phyloP scores from a whole-genome alignment of 352 stramenopile species.

The Thalassiosira exigua region DNA sequence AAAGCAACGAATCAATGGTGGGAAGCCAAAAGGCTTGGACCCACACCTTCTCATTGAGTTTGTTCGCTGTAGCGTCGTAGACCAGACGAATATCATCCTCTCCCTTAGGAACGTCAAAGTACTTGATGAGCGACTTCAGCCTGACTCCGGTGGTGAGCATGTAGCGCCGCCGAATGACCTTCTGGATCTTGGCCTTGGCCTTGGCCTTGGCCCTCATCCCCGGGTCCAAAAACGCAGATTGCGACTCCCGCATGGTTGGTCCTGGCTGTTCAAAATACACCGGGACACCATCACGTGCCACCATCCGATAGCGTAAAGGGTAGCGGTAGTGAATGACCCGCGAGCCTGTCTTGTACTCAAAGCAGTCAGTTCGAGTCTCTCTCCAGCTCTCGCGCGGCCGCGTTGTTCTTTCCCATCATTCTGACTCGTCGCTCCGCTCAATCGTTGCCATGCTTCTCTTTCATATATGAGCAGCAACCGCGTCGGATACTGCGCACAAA shows the following conservation, averaged over 20 bases:
- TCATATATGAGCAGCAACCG: too few species aligned
- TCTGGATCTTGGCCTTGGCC: neutral
- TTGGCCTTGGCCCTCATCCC: too few species aligned
- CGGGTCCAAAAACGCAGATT: too few species aligned
- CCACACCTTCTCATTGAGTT: conserved; percentile 62
- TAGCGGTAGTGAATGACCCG: conserved; percentile 39
- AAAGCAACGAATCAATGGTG: conserved; percentile 51
- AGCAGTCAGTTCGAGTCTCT: conserved; percentile 14
- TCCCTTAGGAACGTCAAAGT: conserved; percentile 68
- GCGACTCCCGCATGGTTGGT: neutral
- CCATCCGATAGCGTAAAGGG: conserved; percentile 25
- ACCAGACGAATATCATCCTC: conserved; percentile 66
- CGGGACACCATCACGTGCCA: conserved; percentile 45
- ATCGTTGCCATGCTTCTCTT: too few species aligned
- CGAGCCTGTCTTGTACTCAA: conserved; percentile 48
- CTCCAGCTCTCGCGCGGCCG: neutral
- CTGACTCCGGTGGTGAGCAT: neutral
- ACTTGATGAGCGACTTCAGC: conserved; percentile 53
- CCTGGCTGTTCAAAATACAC: conserved; percentile 31
- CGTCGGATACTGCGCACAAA: too few species aligned
- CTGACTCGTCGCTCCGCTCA: too few species aligned
- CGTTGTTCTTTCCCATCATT: too few species aligned
- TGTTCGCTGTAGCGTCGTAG: conserved; percentile 64
- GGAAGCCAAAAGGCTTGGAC: conserved; percentile 65
- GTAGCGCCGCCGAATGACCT: conserved; percentile 26